A percentile compares a stretch with the other conserved stretches of the same genome.
Conservation (phyloP, 148 eudicot species). For the Rhododendron ovatum region DNA sequence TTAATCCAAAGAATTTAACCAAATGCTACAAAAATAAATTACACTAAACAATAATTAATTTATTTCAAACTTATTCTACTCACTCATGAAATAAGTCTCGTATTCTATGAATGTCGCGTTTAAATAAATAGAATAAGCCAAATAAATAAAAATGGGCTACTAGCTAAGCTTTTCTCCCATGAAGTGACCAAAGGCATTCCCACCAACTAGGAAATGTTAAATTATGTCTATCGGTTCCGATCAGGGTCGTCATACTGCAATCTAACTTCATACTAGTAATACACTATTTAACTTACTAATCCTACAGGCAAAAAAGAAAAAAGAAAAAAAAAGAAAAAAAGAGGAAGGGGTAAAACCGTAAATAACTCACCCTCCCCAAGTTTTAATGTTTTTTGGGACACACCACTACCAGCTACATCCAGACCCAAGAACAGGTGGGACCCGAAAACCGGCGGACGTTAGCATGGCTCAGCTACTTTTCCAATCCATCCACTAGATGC, state of each 20-base stretch:
- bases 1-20: too few relatives aligned
- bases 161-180: neutral
- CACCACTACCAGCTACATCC: neutral
- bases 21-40: too few relatives aligned
- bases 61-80: neutral
- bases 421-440: neutral
- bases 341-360: too few relatives aligned
- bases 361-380: neutral
- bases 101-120: too few relatives aligned
- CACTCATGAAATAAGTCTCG: neutral
- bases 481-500: neutral
- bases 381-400: neutral
- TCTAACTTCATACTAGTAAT: neutral
- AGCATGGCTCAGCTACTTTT: neutral
- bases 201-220: neutral
- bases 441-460: neutral
- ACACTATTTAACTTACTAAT: too few relatives aligned
- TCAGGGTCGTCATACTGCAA: neutral
- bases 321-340: too few relatives aligned
- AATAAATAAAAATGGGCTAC: too few relatives aligned
- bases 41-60: too few relatives aligned
- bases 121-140: too few relatives aligned
- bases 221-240: neutral
- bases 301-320: neutral
- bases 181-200: neutral